These are phyloP conservation scores for Metschnikowia kunwiensis DNA, from an alignment of 805 yeast species.

Conservation along the genomic window DNA sequence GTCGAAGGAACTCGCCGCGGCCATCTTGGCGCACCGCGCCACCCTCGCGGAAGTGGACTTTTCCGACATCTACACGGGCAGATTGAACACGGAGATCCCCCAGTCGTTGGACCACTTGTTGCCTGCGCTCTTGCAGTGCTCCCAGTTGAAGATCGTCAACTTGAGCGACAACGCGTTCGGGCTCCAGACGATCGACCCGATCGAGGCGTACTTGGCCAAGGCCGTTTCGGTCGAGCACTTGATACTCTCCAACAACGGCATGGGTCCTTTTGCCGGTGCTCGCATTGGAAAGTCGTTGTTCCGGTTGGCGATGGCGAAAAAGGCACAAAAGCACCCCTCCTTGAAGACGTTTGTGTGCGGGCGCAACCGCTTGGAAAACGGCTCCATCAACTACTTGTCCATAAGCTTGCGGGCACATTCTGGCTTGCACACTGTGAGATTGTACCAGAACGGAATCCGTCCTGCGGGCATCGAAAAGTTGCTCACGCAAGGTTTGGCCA, in stretches of 20 bases:
- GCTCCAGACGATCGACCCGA: constrained; percentile 86
- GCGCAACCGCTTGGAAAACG: constrained; percentile 94
- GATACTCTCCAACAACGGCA: constrained; percentile 89
- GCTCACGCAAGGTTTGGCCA: constrained; percentile 65
- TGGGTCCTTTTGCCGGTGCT: constrained; percentile 98
- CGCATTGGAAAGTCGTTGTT: constrained; percentile 85
- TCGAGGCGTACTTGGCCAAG: constrained; percentile 71
- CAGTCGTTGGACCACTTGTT: constrained; percentile 69
- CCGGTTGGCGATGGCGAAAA: constrained; percentile 64
- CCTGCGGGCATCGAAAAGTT: constrained; percentile 84
- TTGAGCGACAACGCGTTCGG: constrained; percentile 97
- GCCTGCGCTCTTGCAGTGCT: constrained; percentile 67
- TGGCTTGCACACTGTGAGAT: constrained; percentile 65
- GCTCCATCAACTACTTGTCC: constrained; percentile 82
- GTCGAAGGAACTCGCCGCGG: constrained; percentile 63
- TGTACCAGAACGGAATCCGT: constrained; percentile 96
- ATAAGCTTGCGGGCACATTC: constrained; percentile 80
- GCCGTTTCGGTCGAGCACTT: constrained; percentile 82
- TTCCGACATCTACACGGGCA: constrained; percentile 92
- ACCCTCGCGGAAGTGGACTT: constrained; percentile 69
- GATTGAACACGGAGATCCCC: constrained; percentile 93
- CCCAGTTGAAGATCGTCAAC: constrained; percentile 69
- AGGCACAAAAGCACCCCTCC: constrained; percentile 44
- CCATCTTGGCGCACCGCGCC: constrained; percentile 42
- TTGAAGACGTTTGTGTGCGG: constrained; percentile 93